Evolutionary conservation across 768 basidiomycete genomes (phyloP).

Genomic region (Leucocoprinus birnbaumii): DNA sequence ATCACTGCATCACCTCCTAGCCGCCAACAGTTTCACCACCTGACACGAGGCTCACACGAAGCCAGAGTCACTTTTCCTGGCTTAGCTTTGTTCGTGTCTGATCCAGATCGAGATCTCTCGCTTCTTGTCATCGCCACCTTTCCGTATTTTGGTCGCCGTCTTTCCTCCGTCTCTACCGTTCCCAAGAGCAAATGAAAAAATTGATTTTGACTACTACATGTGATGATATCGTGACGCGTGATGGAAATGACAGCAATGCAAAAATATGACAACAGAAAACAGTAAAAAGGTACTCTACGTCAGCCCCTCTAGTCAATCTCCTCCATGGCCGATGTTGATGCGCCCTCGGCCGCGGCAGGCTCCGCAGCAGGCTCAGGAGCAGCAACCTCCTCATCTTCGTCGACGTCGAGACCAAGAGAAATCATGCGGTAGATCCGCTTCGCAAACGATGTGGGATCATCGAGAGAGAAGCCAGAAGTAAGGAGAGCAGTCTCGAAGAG

Average conservation of each 20-base stretch:
- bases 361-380: constrained; percentile 38
- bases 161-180: not conserved
- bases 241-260: constrained; percentile 26
- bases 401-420: constrained; percentile 85
- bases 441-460: constrained; percentile 92
- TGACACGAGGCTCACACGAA: constrained; percentile 13
- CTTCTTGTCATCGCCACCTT: too few species aligned
- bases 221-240: constrained; percentile 14
- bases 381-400: constrained; percentile 62
- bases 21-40: not conserved
- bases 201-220: constrained; percentile 10
- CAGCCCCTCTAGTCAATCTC: constrained; percentile 74
- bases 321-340: constrained; percentile 89
- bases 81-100: not conserved
- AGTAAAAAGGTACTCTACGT: constrained; percentile 10
- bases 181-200: not conserved
- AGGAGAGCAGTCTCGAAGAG: constrained; percentile 97
- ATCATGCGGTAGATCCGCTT: constrained; percentile 99
- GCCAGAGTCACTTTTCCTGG: not conserved
- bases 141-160: too few species aligned
- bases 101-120: not conserved
- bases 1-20: not conserved
- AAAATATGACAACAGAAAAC: constrained; percentile 22
- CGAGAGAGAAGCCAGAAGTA: constrained; percentile 93
- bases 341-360: constrained; percentile 52